A percentile compares a stretch with the other conserved stretches of the same genome.
Evolutionary conservation across 2,329 filamentous ascomycete genomes (phyloP).

Genomic region (Colletotrichum gloeosporioides): DNA sequence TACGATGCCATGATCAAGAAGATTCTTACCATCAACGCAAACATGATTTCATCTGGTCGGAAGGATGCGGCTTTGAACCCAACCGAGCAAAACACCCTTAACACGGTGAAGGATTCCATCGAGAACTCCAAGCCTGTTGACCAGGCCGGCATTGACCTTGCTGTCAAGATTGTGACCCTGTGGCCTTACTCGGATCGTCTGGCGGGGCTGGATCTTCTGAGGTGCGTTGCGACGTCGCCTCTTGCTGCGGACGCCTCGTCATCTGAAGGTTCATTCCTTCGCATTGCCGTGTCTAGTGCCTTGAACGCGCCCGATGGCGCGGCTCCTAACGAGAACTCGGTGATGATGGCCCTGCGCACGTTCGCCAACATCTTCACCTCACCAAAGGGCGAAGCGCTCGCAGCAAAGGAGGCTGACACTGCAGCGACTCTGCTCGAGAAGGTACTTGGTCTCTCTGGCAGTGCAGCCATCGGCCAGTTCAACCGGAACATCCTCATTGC

Average conservation of each 20-base stretch:
- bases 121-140: constrained; percentile 59
- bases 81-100: constrained; percentile 69
- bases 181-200: constrained; percentile 86
- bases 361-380: constrained; percentile 86
- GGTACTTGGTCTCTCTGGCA: constrained; percentile 57
- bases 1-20: constrained; percentile 77
- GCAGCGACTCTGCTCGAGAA: constrained; percentile 69
- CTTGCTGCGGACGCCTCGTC: constrained; percentile 67
- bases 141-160: constrained; percentile 62
- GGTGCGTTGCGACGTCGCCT: constrained; percentile 77
- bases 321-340: constrained; percentile 75
- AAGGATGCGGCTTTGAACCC: constrained; percentile 79
- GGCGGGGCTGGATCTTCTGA: constrained; percentile 84
- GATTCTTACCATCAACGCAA: constrained; percentile 75
- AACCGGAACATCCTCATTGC: constrained; percentile 88
- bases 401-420: constrained; percentile 61
- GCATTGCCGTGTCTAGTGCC: constrained; percentile 47
- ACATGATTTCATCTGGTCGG: constrained; percentile 71
- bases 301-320: constrained; percentile 52
- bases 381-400: constrained; percentile 70
- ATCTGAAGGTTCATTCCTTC: constrained; percentile 63
- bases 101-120: constrained; percentile 66
- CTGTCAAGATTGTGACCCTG: constrained; percentile 73
- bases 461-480: constrained; percentile 52
- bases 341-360: constrained; percentile 84